phyloP scores from a whole-genome alignment of 805 yeast species.

The Pichia occidentalis region DNA sequence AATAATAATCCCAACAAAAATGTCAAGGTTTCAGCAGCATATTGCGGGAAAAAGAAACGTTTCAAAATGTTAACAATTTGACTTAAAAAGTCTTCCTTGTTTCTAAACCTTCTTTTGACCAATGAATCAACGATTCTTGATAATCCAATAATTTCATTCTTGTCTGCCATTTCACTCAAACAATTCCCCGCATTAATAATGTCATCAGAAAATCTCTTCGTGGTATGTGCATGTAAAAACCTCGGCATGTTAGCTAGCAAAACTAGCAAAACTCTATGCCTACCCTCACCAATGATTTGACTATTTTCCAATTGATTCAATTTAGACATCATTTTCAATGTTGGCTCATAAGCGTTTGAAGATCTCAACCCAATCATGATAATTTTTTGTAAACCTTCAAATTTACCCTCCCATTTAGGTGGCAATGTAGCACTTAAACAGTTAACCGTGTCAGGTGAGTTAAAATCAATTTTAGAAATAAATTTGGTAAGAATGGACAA shows the following conservation, averaged over 20 bases:
- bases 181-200: conserved; percentile 47
- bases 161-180: conserved; percentile 55
- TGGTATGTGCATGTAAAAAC: conserved; percentile 73
- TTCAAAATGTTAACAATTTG: conserved; percentile 73
- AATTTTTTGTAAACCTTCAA: conserved; percentile 78
- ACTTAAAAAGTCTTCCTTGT: conserved; percentile 81
- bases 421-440: conserved; percentile 85
- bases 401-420: conserved; percentile 90
- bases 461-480: conserved; percentile 78
- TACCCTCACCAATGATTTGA: conserved; percentile 69
- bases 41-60: conserved; percentile 62
- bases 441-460: conserved; percentile 77
- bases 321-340: conserved; percentile 67
- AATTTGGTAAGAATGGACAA: conserved; percentile 76
- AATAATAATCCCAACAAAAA: conserved; percentile 72
- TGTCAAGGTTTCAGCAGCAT: conserved; percentile 67
- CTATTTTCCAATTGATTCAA: conserved; percentile 62
- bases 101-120: conserved; percentile 72
- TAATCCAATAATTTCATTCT: conserved; percentile 44
- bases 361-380: conserved; percentile 82
- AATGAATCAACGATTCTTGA: conserved; percentile 71
- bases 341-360: conserved; percentile 68
- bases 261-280: conserved; percentile 62
- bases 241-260: conserved; percentile 77
- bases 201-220: conserved; percentile 43